These are phyloP conservation scores for Fusarium succisae DNA, from an alignment of 2,329 filamentous ascomycete species.

Conservation along the genomic window DNA sequence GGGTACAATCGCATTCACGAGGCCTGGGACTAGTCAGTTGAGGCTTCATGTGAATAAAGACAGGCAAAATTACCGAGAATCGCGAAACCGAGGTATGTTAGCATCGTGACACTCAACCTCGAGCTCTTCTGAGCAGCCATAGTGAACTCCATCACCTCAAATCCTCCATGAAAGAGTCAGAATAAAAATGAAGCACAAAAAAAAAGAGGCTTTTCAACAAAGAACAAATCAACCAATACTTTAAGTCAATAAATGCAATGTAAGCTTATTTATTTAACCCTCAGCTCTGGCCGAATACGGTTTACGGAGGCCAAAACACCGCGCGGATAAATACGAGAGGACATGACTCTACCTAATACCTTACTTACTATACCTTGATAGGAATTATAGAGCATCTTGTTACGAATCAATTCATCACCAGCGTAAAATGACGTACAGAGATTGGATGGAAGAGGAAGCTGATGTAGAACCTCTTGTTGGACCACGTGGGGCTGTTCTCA, in stretches of 20 bases:
- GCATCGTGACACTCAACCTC: conserved; percentile 17
- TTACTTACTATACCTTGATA: not conserved
- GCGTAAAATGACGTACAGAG: not conserved
- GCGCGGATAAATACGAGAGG: not conserved
- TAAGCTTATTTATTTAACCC: not conserved
- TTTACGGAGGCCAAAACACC: not conserved
- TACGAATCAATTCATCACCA: conserved; percentile 18
- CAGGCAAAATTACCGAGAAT: conserved; percentile 33
- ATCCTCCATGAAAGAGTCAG: not conserved
- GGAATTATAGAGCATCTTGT: not conserved
- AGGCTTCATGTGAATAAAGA: not conserved
- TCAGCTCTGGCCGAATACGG: not conserved
- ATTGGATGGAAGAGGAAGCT: conserved; percentile 12
- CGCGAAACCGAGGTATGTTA: conserved; percentile 41
- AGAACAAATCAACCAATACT: not conserved
- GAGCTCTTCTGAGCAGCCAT: conserved; percentile 4
- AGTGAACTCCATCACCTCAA: not conserved
- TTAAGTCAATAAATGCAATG: not conserved
- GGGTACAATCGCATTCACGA: conserved; percentile 45
- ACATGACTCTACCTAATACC: not conserved
- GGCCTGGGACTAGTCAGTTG: conserved; percentile 38
- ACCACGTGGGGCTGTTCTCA: conserved; percentile 34
- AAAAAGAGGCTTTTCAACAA: not conserved
- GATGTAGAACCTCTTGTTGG: not conserved
- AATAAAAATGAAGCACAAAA: not conserved